These are phyloP conservation scores for Trichothecium sympodiale DNA, from an alignment of 2,329 filamentous ascomycete species.

Conservation along the genomic window DNA sequence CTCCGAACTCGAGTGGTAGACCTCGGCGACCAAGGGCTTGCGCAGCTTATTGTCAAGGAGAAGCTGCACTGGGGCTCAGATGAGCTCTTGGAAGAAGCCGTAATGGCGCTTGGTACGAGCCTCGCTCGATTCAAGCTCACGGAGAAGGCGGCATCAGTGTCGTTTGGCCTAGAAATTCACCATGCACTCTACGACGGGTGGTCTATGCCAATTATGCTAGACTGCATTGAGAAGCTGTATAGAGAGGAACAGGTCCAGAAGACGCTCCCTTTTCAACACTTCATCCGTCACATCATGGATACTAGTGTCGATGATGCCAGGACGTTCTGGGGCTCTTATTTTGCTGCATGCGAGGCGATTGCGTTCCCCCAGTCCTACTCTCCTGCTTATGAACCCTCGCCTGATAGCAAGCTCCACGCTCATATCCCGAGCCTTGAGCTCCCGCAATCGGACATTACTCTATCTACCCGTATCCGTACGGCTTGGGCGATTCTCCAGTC, in stretches of 20 bases:
- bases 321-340: conserved; percentile 25
- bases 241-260: conserved; percentile 8
- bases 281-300: conserved; percentile 26
- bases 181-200: conserved; percentile 43
- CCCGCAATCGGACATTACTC: conserved; percentile 3
- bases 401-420: neutral
- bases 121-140: conserved; percentile 16
- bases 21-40: conserved; percentile 17
- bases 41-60: conserved; percentile 29
- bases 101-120: conserved; percentile 20
- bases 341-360: too few relatives aligned
- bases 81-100: conserved; percentile 15
- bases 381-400: too few relatives aligned
- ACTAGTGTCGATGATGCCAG: conserved; percentile 22
- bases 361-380: too few relatives aligned
- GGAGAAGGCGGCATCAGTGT: conserved; percentile 9
- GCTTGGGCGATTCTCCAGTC: conserved; percentile 20
- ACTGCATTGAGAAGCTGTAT: conserved; percentile 26
- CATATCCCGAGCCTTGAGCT: conserved; percentile 1
- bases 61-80: conserved; percentile 17
- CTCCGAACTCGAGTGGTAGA: conserved; percentile 1
- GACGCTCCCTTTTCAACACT: conserved; percentile 25
- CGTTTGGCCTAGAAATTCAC: conserved; percentile 10
- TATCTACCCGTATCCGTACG: conserved; percentile 10
- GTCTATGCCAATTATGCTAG: conserved; percentile 31